Evolutionary conservation across 768 basidiomycete genomes (phyloP).

Genomic region (Lactarius sanguifluus): DNA sequence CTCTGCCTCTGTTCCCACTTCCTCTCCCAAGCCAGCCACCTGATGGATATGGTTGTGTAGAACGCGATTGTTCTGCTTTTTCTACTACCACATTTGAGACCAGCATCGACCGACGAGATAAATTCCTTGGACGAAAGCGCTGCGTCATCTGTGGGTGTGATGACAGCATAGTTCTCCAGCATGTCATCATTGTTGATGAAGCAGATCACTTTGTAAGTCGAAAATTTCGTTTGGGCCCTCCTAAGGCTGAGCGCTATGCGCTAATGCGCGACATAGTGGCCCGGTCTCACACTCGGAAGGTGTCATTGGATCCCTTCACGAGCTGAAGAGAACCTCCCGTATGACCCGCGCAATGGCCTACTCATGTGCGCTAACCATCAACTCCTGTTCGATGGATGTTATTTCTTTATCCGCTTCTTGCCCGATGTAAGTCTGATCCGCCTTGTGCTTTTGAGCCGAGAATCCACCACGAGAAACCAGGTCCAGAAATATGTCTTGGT

Average conservation of each 20-base stretch:
- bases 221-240: neutral
- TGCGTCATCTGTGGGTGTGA: constrained; percentile 4
- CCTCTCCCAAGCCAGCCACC: neutral
- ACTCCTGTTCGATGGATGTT: constrained; percentile 27
- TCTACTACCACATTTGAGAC: neutral
- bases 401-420: constrained; percentile 35
- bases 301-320: neutral
- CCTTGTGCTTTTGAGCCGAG: neutral
- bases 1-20: neutral
- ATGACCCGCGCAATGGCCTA: constrained; percentile 12
- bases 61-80: neutral
- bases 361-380: constrained; percentile 22
- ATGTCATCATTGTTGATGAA: neutral
- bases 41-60: neutral
- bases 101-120: neutral
- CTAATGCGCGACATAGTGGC: neutral
- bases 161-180: neutral
- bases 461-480: constrained; percentile 15
- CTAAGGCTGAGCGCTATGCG: neutral
- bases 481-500: constrained; percentile 35
- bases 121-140: neutral
- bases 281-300: neutral
- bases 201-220: neutral
- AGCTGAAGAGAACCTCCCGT: neutral
- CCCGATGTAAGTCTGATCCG: constrained; percentile 31